Conservation (phyloP, 2,329 filamentous ascomycete genomes). For the Neocucurbitaria cava region DNA sequence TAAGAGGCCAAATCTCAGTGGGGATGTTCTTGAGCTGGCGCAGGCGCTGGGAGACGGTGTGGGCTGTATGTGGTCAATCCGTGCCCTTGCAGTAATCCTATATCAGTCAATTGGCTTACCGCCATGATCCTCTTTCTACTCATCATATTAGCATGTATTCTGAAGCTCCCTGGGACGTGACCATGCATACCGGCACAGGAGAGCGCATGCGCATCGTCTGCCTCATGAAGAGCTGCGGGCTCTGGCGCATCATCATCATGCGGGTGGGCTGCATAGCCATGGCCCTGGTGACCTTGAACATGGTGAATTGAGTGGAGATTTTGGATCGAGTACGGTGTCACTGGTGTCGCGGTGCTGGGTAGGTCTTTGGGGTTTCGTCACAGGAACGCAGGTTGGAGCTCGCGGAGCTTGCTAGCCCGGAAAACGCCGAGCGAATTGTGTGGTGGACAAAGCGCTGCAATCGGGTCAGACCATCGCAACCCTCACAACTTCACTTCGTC, state of each 20-base stretch:
- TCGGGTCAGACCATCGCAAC: constrained; percentile 41
- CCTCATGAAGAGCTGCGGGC: constrained; percentile 45
- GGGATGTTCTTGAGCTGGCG: constrained; percentile 89
- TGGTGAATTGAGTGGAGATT: constrained; percentile 31
- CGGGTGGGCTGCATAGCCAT: constrained; percentile 52
- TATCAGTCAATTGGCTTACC: constrained; percentile 56
- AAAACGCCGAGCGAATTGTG: constrained; percentile 44
- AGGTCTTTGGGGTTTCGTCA: constrained; percentile 43
- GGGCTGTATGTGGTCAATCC: constrained; percentile 65
- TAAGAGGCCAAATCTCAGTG: constrained; percentile 91
- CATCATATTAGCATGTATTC: constrained; percentile 49
- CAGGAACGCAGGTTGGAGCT: constrained; percentile 31
- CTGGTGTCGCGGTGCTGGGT: constrained; percentile 27
- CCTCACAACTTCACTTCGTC: constrained; percentile 41
- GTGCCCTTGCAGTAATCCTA: constrained; percentile 6
- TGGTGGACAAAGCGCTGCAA: constrained; percentile 39
- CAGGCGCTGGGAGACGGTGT: constrained; percentile 95
- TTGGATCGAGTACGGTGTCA: constrained; percentile 30
- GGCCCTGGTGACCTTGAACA: constrained; percentile 49
- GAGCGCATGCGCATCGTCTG: constrained; percentile 60
- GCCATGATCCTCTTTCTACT: constrained; percentile 68
- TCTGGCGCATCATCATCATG: constrained; percentile 48
- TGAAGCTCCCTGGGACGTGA: constrained; percentile 5
- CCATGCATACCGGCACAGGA: constrained; percentile 73
- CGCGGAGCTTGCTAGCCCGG: constrained; percentile 32